phyloP scores from a whole-genome alignment of 75 land plant species.

The Sequoia sempervirens region DNA sequence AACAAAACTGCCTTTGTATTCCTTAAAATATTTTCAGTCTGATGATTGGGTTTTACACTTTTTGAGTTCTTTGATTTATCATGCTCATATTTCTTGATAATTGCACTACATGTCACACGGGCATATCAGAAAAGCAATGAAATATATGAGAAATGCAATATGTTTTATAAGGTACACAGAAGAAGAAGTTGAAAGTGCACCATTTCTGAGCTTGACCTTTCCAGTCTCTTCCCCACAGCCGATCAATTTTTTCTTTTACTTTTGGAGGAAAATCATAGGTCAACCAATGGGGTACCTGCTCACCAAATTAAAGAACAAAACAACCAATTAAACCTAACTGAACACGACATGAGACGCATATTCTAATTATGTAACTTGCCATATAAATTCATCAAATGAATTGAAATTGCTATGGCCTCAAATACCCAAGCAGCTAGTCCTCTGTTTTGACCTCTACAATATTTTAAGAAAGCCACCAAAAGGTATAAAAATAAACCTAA shows the following conservation, averaged over 20 bases:
- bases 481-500: not conserved
- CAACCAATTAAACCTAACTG: not conserved
- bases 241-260: constrained; percentile 70
- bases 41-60: not conserved
- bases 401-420: not conserved
- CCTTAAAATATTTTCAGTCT: not conserved
- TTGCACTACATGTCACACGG: not conserved
- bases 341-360: not conserved
- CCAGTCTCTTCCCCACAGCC: constrained; percentile 81
- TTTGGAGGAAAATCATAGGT: constrained; percentile 85
- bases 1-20: not conserved
- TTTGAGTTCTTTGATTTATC: not conserved
- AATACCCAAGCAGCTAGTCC: not conserved
- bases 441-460: not conserved
- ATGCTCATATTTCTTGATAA: not conserved
- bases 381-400: constrained; percentile 3
- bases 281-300: constrained; percentile 78
- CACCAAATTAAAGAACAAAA: not conserved
- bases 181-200: constrained; percentile 24
- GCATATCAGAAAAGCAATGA: too few relatives aligned
- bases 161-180: not conserved
- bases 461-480: not conserved
- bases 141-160: not conserved
- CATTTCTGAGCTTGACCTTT: constrained; percentile 93
- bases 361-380: not conserved